A percentile compares a stretch with the other conserved stretches of the same genome.
These are phyloP conservation scores for Dalbergia oliveri DNA, from an alignment of 306 rosid species.

Conservation along the genomic window DNA sequence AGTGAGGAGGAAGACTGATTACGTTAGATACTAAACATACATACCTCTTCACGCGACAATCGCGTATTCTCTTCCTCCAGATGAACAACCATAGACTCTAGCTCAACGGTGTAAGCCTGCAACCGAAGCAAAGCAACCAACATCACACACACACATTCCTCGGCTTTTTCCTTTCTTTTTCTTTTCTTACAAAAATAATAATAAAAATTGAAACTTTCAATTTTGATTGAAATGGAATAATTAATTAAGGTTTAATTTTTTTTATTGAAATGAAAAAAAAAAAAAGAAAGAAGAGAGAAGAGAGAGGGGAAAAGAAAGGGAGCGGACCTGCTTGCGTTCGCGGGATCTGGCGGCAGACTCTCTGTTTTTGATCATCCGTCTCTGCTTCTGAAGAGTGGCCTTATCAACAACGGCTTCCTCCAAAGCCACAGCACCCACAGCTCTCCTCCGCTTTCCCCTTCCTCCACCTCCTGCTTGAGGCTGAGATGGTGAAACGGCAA, in stretches of 20 bases:
- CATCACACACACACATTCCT: neutral
- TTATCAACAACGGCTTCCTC: slow-evolving; percentile 66
- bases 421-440: slow-evolving; percentile 3
- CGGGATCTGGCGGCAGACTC: slow-evolving; percentile 95
- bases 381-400: slow-evolving; percentile 88
- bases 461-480: neutral
- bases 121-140: neutral
- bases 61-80: slow-evolving; percentile 76
- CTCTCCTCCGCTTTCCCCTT: slow-evolving; percentile 73
- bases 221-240: neutral
- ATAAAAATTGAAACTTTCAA: neutral
- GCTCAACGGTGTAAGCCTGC: slow-evolving; percentile 83
- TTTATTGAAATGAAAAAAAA: too few species aligned
- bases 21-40: neutral
- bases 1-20: neutral
- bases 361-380: slow-evolving; percentile 89
- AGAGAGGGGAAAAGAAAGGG: too few species aligned
- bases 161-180: too few species aligned
- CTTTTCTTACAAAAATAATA: too few species aligned
- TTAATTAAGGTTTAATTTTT: neutral
- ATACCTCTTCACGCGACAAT: slow-evolving; percentile 69
- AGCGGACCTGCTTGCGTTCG: slow-evolving; percentile 84
- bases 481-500: too few species aligned
- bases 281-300: too few species aligned
- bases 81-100: slow-evolving; percentile 69